phyloP scores from a whole-genome alignment of 2,329 filamentous ascomycete genomes.

The Diaporthe sp. region DNA sequence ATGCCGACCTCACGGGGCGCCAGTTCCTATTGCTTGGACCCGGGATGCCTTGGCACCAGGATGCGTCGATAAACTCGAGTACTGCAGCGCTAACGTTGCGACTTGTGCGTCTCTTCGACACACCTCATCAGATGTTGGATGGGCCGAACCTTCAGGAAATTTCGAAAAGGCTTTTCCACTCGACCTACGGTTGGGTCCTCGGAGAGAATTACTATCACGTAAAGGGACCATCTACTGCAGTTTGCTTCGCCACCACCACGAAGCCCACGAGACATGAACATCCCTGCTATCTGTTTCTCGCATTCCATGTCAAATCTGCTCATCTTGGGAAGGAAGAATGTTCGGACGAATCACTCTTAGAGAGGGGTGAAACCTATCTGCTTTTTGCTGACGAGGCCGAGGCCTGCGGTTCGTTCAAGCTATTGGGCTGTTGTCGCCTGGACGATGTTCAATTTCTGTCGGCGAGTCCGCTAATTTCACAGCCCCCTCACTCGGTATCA shows the following conservation, averaged over 20 bases:
- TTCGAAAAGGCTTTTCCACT: too few species aligned
- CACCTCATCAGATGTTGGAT: too few species aligned
- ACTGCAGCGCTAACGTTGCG: background rate
- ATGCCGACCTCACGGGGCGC: background rate
- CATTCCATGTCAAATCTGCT: background rate
- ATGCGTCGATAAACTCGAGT: background rate
- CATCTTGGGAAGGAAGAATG: background rate
- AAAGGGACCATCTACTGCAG: background rate
- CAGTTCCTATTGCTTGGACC: background rate
- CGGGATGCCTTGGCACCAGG: background rate
- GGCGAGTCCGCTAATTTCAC: too few species aligned
- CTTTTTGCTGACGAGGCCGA: background rate
- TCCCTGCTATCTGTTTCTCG: background rate
- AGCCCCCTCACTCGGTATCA: accelerated
- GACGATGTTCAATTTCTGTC: too few species aligned
- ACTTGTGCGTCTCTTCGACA: background rate
- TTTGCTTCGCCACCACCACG: background rate
- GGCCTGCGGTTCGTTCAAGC: background rate
- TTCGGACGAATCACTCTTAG: background rate
- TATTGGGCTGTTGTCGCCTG: background rate
- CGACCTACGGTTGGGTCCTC: too few species aligned
- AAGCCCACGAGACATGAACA: background rate
- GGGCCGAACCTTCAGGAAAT: too few species aligned
- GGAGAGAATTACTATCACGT: too few species aligned
- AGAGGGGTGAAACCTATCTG: too few species aligned